Base-by-base conservation (phyloP, 495 filamentous ascomycete genomes). In the Hypoxylon fuscum region DNA sequence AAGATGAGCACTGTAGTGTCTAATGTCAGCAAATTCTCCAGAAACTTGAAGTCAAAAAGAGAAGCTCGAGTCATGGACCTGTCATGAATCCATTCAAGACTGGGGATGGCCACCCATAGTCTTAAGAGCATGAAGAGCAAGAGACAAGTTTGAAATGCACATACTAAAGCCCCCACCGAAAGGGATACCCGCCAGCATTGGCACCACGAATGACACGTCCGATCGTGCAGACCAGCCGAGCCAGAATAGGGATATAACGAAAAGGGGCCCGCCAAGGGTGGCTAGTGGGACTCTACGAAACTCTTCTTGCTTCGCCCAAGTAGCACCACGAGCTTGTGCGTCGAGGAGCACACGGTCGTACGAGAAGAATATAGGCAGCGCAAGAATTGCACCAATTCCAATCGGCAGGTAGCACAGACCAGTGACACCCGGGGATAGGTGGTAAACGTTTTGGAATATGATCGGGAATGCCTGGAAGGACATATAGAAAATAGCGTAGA, bases 401-500 rank as follows among this genome's bases (percentile, higher is more conserved):
- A 83, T 74, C n/a, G 78, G 73, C 9, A 84, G 68, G 60, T 81
- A 83, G 6, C 74, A 68, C 6, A 84, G 62, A 0, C 80, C 81
- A 12, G 77, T 74, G 4, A 73, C 62, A 18, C 80, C 81, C 0
- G 80, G 76, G 1, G 72, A 65, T 2, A 83, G 64, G 9, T 68
- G 68, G 55, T 84, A 84, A 2, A 83, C 64, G 3, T 71, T 57
- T 43, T 81, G 66, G 69, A 86, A 89, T 48, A 89, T 88, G 11
- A 90, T 77, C 0, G 87, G 87, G 65, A 83, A 90, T 3, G 84
- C 82, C 49, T 88, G 83, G 60, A 92, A 90, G 57, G 82, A 88
- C 65, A 92, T 85, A 70, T 90, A 92, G 60, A 93, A 92, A 27
- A 92, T 88, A 5, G 83, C 84, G 68, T 92, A 92, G 11, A 85